Percentiles rank a stretch among this genome's conserved stretches.
phyloP scores from a whole-genome alignment of 495 filamentous ascomycete genomes.

The Sordaria brevicollis region DNA sequence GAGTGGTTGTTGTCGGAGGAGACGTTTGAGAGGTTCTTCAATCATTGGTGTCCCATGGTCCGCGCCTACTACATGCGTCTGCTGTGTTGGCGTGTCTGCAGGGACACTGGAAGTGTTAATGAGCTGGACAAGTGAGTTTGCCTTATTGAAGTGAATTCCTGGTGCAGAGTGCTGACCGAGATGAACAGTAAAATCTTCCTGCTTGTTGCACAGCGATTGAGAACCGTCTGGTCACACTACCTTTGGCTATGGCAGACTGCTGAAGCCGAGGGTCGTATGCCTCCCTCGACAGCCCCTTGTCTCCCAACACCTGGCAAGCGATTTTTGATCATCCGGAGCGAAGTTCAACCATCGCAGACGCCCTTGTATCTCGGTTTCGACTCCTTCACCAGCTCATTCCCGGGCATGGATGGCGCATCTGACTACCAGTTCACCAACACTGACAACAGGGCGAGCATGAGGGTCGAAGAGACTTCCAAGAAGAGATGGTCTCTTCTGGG shows the following conservation, averaged over 20 bases:
- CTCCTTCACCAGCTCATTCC: conserved; percentile 17
- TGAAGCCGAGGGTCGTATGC: conserved; percentile 40
- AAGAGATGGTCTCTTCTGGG: conserved; percentile 62
- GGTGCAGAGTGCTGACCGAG: conserved; percentile 2
- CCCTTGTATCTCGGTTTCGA: conserved; percentile 32
- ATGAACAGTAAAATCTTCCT: conserved; percentile 54
- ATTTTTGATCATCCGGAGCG: conserved; percentile 85
- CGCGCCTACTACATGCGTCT: conserved; percentile 91
- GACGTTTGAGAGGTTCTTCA: conserved; percentile 77
- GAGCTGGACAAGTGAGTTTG: conserved; percentile 58
- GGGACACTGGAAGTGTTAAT: conserved; percentile 60
- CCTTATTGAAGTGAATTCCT: neutral
- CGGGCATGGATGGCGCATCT: neutral
- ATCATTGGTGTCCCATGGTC: conserved; percentile 98
- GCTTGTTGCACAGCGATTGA: conserved; percentile 56
- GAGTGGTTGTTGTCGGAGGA: conserved; percentile 73
- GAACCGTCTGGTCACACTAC: conserved; percentile 70
- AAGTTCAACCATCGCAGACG: conserved; percentile 50
- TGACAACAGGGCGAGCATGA: neutral
- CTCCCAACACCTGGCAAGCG: conserved; percentile 84
- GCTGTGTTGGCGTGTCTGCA: conserved; percentile 82
- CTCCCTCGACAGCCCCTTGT: conserved; percentile 71
- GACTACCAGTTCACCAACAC: conserved; percentile 4
- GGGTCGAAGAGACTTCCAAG: conserved; percentile 28
- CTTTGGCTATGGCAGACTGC: conserved; percentile 59